phyloP scores from a whole-genome alignment of 345 rosid species.

The Hibiscus mutabilis region DNA sequence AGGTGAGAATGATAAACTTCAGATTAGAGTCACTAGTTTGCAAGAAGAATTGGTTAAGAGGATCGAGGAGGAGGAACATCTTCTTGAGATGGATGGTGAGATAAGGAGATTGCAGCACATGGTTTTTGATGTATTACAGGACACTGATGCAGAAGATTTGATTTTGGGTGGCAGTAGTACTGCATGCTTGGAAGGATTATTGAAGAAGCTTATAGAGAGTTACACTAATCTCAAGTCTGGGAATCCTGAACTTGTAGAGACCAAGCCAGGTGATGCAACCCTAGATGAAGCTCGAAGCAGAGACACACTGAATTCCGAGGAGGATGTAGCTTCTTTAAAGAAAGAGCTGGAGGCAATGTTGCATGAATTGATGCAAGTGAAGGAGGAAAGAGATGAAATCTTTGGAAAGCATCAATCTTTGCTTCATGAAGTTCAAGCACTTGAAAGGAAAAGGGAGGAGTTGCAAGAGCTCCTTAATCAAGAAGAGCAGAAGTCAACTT shows the following conservation, averaged over 20 bases:
- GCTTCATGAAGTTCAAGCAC: slow-evolving; percentile 49
- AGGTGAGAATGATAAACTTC: slow-evolving; percentile 50
- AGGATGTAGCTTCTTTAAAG: slow-evolving; percentile 35
- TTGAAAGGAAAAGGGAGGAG: slow-evolving; percentile 47
- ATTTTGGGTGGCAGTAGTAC: slow-evolving; percentile 32
- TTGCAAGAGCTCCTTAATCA: slow-evolving; percentile 59
- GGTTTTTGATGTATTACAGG: slow-evolving; percentile 54
- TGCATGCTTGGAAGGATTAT: slow-evolving; percentile 53
- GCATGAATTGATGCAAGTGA: slow-evolving; percentile 41
- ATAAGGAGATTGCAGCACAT: slow-evolving; percentile 48
- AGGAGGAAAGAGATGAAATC: slow-evolving; percentile 67
- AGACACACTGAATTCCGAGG: slow-evolving; percentile 32
- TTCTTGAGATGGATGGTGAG: slow-evolving; percentile 38
- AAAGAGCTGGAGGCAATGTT: slow-evolving; percentile 64
- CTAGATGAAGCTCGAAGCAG: slow-evolving; percentile 32
- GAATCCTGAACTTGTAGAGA: slow-evolving; percentile 24
- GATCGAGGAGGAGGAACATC: slow-evolving; percentile 40
- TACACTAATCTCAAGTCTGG: slow-evolving; percentile 23
- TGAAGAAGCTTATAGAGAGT: slow-evolving; percentile 64
- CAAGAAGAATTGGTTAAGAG: slow-evolving; percentile 47
- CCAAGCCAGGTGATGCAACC: slow-evolving; percentile 25
- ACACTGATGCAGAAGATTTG: slow-evolving; percentile 40
- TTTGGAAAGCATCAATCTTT: slow-evolving; percentile 54
- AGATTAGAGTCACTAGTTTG: slow-evolving; percentile 40
- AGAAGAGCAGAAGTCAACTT: slow-evolving; percentile 85